Evolutionary conservation across 148 eudicot genomes (phyloP).

Genomic region (Amaranthus palmeri): DNA sequence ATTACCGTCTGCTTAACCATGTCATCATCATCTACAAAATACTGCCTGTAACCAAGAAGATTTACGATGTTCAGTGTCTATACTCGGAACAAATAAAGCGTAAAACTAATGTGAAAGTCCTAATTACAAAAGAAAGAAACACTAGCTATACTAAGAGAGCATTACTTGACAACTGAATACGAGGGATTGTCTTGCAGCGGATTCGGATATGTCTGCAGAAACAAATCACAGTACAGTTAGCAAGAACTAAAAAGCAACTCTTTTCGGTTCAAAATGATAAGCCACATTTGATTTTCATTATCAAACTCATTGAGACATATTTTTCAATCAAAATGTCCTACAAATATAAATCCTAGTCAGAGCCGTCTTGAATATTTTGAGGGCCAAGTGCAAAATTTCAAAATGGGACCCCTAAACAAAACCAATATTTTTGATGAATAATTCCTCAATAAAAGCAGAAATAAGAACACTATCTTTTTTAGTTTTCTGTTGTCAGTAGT

Average conservation of each 20-base stretch:
- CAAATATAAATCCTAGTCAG: not conserved
- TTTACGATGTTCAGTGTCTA: not conserved
- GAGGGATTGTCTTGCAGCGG: constrained; percentile 37
- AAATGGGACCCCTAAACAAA: too few species aligned
- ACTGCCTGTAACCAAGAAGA: constrained; percentile 23
- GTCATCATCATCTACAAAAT: constrained; percentile 33
- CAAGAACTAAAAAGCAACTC: not conserved
- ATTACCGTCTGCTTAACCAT: constrained; percentile 29
- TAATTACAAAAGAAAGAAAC: not conserved
- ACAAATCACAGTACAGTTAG: not conserved
- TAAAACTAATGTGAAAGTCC: not conserved
- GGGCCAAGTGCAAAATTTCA: too few species aligned
- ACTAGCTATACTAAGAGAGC: not conserved
- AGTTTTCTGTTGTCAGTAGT: too few species aligned
- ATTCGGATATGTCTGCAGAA: constrained; percentile 34
- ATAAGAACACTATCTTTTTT: too few species aligned
- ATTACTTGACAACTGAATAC: constrained; percentile 35
- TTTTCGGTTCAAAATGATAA: not conserved
- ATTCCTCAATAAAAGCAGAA: too few species aligned
- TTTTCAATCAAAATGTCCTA: not conserved
- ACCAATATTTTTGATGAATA: too few species aligned
- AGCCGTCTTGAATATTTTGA: too few species aligned
- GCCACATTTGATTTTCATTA: not conserved
- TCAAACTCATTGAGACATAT: not conserved
- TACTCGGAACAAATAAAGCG: not conserved